Conservation (phyloP, 2,329 filamentous ascomycete species). For the Macrophomina phaseolina region DNA sequence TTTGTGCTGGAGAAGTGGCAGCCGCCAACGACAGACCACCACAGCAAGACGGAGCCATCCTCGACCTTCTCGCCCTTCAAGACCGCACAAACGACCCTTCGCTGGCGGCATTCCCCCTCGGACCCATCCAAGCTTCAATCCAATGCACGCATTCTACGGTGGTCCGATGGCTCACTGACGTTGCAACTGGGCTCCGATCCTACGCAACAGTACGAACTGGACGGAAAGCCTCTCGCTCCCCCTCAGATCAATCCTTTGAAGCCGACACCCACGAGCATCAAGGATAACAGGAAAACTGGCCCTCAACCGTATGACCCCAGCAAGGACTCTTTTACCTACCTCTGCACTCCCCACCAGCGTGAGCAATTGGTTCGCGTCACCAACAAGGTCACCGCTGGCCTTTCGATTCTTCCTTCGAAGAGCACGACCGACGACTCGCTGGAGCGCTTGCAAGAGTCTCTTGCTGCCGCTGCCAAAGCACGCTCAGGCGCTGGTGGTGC, state of each 20-base stretch:
- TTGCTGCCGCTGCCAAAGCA: conserved; percentile 67
- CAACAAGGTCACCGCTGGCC: conserved; percentile 76
- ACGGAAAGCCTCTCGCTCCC: conserved; percentile 72
- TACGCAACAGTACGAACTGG: conserved; percentile 74
- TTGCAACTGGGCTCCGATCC: conserved; percentile 73
- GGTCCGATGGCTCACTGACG: conserved; percentile 80
- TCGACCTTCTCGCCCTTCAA: conserved; percentile 64
- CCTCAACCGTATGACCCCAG: conserved; percentile 61
- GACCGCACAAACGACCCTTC: conserved; percentile 70
- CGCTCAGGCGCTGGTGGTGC: conserved; percentile 56
- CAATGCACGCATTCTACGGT: conserved; percentile 75
- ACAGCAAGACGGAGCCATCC: conserved; percentile 53
- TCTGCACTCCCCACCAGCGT: conserved; percentile 71
- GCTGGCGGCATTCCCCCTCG: conserved; percentile 71
- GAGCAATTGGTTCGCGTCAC: conserved; percentile 74
- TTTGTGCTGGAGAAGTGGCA: conserved; percentile 72
- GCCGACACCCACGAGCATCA: conserved; percentile 53
- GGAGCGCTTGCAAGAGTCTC: conserved; percentile 68
- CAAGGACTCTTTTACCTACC: conserved; percentile 77
- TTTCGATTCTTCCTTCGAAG: conserved; percentile 70
- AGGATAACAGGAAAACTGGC: conserved; percentile 29
- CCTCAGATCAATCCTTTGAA: conserved; percentile 56
- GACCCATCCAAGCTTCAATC: conserved; percentile 71
- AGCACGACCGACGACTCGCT: conserved; percentile 74
- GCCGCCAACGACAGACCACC: conserved; percentile 65